Evolutionary conservation across 2,329 filamentous ascomycete genomes (phyloP).

Genomic region (Ophiobolus disseminans): DNA sequence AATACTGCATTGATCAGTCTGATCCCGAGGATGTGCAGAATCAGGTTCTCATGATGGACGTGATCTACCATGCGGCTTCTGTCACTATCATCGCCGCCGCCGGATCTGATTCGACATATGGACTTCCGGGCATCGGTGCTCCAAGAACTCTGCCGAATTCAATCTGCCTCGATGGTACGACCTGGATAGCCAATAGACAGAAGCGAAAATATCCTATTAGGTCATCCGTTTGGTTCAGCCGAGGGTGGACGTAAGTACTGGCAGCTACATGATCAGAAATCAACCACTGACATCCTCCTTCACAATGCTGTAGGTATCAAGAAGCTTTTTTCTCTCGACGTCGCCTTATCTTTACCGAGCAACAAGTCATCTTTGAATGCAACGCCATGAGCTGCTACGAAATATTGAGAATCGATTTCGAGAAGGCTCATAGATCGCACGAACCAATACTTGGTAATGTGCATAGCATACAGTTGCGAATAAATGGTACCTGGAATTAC

Average conservation of each 20-base stretch:
- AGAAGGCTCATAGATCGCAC: neutral
- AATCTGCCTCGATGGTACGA: neutral
- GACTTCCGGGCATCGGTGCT: slow-evolving; percentile 9
- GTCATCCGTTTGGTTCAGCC: too few relatives aligned
- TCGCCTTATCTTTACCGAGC: slow-evolving; percentile 1
- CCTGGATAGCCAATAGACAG: too few relatives aligned
- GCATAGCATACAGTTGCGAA: neutral
- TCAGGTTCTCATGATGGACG: slow-evolving; percentile 14
- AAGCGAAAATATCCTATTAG: too few relatives aligned
- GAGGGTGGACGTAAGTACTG: neutral
- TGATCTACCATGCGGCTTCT: slow-evolving; percentile 12
- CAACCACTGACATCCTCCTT: neutral
- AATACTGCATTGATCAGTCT: slow-evolving; percentile 8
- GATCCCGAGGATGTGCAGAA: neutral
- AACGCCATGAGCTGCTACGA: neutral
- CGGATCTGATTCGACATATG: slow-evolving; percentile 19
- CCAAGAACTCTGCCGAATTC: neutral
- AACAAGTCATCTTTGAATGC: slow-evolving; percentile 4
- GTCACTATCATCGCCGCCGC: slow-evolving; percentile 18
- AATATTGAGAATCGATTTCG: neutral
- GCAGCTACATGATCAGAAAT: neutral
- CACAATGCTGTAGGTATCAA: neutral
- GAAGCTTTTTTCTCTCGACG: slow-evolving; percentile 6
- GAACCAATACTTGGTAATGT: neutral
- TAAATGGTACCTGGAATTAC: too few relatives aligned